phyloP scores from a whole-genome alignment of 805 yeast species.

The Lipomyces oligophaga region DNA sequence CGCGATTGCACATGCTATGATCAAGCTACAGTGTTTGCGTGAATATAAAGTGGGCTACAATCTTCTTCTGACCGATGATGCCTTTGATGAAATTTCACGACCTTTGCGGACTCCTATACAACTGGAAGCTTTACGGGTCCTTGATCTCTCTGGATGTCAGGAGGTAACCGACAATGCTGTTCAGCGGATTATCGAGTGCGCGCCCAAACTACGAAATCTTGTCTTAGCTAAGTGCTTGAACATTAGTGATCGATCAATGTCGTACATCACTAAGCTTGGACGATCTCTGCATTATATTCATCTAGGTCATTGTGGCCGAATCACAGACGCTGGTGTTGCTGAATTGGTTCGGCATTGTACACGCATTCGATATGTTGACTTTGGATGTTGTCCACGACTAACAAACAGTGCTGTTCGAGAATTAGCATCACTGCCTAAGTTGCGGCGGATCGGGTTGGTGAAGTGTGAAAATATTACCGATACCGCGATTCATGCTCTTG shows the following conservation, averaged over 20 bases:
- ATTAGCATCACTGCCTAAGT: slow-evolving; percentile 68
- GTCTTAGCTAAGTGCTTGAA: slow-evolving; percentile 84
- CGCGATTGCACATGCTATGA: slow-evolving; percentile 55
- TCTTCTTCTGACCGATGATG: slow-evolving; percentile 60
- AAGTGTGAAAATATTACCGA: slow-evolving; percentile 87
- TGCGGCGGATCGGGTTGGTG: slow-evolving; percentile 88
- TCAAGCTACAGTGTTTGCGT: slow-evolving; percentile 64
- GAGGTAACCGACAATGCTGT: slow-evolving; percentile 77
- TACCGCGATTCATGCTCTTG: slow-evolving; percentile 66
- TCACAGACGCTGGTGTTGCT: slow-evolving; percentile 84
- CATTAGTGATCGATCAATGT: slow-evolving; percentile 75
- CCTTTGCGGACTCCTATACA: slow-evolving; percentile 6
- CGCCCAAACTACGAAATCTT: slow-evolving; percentile 84
- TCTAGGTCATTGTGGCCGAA: slow-evolving; percentile 86
- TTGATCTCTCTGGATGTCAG: slow-evolving; percentile 81
- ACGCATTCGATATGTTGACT: slow-evolving; percentile 84
- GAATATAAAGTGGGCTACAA: slow-evolving; percentile 74
- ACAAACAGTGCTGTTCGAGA: slow-evolving; percentile 79
- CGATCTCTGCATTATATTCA: slow-evolving; percentile 83
- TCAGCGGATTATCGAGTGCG: slow-evolving; percentile 63
- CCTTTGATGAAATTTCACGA: slow-evolving; percentile 41
- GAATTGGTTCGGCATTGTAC: slow-evolving; percentile 72
- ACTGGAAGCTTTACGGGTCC: slow-evolving; percentile 64
- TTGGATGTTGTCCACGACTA: slow-evolving; percentile 88
- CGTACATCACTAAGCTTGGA: slow-evolving; percentile 68